Conservation (phyloP, 2,329 filamentous ascomycete species). For the Cadophora sp. region DNA sequence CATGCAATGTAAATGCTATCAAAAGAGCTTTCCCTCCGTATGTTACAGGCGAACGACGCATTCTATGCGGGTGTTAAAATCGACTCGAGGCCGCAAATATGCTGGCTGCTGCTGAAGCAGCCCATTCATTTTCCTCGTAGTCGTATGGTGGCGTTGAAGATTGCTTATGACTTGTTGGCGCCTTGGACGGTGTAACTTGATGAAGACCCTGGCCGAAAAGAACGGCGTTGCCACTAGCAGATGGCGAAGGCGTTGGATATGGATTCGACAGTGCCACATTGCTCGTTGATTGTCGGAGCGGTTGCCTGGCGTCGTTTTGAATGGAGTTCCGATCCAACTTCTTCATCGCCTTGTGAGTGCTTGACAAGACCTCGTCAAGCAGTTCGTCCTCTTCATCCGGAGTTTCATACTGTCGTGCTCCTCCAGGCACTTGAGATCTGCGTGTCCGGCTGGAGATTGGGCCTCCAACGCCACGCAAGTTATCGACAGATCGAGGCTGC, state of each 20-base stretch:
- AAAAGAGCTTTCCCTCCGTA: constrained; percentile 44
- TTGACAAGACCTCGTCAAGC: constrained; percentile 84
- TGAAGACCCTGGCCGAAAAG: constrained; percentile 68
- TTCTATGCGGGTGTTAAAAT: constrained; percentile 50
- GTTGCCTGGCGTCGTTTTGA: constrained; percentile 52
- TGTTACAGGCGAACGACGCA: constrained; percentile 41
- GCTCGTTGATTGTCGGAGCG: constrained; percentile 67
- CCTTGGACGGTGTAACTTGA: constrained; percentile 57
- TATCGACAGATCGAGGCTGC: constrained; percentile 66
- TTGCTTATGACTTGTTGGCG: constrained; percentile 62
- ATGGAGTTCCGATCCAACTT: constrained; percentile 61
- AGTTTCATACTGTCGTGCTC: constrained; percentile 86
- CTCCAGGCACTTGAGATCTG: constrained; percentile 76
- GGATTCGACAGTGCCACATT: constrained; percentile 67
- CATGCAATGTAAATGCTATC: constrained; percentile 45
- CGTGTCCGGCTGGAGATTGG: constrained; percentile 83
- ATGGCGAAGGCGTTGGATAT: constrained; percentile 74
- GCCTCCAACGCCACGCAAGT: constrained; percentile 56
- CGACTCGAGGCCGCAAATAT: constrained; percentile 77
- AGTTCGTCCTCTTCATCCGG: constrained; percentile 97
- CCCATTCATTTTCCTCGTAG: constrained; percentile 93
- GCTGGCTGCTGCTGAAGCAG: constrained; percentile 79
- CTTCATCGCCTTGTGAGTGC: constrained; percentile 77
- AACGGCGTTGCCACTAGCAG: constrained; percentile 80
- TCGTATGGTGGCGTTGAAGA: constrained; percentile 98